Evolutionary conservation across 345 rosid genomes (phyloP).

Genomic region (Populus euphratica): DNA sequence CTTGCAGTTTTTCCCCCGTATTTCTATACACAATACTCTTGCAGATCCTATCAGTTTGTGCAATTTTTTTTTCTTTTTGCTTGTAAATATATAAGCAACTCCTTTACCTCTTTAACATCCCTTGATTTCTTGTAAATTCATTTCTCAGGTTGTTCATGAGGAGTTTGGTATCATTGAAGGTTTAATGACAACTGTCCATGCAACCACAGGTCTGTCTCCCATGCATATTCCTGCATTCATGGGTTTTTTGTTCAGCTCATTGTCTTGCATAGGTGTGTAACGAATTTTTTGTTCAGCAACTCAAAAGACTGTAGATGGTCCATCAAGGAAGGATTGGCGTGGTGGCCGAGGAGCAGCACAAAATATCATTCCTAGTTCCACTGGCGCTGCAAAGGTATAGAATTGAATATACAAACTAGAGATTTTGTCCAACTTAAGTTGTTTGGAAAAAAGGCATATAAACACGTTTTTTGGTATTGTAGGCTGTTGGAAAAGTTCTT

Average conservation of each 20-base stretch:
- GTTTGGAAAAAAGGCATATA: not conserved
- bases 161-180: conserved; percentile 96
- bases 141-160: conserved; percentile 84
- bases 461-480: not conserved
- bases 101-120: not conserved
- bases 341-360: conserved; percentile 98
- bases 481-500: conserved; percentile 99
- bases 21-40: not conserved
- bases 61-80: not conserved
- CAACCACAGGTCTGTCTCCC: conserved; percentile 74
- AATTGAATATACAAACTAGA: not conserved
- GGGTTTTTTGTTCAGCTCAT: not conserved
- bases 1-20: not conserved
- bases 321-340: conserved; percentile 98
- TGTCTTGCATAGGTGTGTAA: not conserved
- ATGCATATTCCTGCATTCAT: not conserved
- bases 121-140: not conserved
- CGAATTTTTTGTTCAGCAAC: conserved; percentile 58
- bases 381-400: conserved; percentile 96
- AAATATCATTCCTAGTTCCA: conserved; percentile 98
- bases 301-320: conserved; percentile 98
- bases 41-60: not conserved
- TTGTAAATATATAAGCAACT: not conserved
- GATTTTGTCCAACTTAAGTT: not conserved
- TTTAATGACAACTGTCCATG: conserved; percentile 98